These are phyloP conservation scores for Aspergillus viridinutans DNA, from an alignment of 2,329 filamentous ascomycete species.

Conservation along the genomic window DNA sequence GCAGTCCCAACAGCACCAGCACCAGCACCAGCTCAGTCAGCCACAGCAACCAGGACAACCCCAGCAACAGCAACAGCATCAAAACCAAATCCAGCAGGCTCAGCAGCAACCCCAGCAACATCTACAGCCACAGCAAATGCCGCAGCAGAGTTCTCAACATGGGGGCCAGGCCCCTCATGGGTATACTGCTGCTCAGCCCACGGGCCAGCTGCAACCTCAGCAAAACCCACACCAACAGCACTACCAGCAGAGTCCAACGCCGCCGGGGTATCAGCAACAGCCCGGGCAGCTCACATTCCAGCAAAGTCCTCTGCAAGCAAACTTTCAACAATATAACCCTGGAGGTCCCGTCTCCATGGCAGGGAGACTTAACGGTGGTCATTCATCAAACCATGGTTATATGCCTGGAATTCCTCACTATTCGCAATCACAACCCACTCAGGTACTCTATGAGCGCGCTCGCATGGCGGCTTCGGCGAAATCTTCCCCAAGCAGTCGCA, in stretches of 20 bases:
- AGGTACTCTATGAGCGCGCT: constrained; percentile 55
- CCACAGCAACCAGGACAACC: constrained; percentile 14
- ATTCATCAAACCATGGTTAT: constrained; percentile 39
- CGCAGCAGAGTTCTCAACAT: constrained; percentile 21
- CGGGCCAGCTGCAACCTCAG: constrained; percentile 18
- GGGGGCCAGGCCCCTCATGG: constrained; percentile 32
- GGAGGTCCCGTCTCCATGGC: constrained; percentile 27
- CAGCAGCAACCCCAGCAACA: constrained; percentile 21
- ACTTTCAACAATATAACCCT: constrained; percentile 41
- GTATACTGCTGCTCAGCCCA: constrained; percentile 31
- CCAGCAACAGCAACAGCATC: constrained; percentile 15
- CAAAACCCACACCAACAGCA: constrained; percentile 23
- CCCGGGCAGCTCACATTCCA: constrained; percentile 34
- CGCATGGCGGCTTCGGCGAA: constrained; percentile 54
- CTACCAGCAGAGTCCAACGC: constrained; percentile 34
- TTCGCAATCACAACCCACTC: constrained; percentile 48
- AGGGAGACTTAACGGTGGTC: constrained; percentile 27
- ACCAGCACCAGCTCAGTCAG: constrained; percentile 7
- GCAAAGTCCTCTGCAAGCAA: constrained; percentile 37
- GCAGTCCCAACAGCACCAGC: constrained; percentile 23
- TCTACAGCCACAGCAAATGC: constrained; percentile 17
- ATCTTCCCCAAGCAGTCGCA: constrained; percentile 50
- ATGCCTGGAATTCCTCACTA: constrained; percentile 45
- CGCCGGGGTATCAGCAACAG: constrained; percentile 33
- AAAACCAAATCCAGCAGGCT: constrained; percentile 18